Conservation (phyloP, 1,139 yeast species). For the Saccharomyces hybrid region DNA sequence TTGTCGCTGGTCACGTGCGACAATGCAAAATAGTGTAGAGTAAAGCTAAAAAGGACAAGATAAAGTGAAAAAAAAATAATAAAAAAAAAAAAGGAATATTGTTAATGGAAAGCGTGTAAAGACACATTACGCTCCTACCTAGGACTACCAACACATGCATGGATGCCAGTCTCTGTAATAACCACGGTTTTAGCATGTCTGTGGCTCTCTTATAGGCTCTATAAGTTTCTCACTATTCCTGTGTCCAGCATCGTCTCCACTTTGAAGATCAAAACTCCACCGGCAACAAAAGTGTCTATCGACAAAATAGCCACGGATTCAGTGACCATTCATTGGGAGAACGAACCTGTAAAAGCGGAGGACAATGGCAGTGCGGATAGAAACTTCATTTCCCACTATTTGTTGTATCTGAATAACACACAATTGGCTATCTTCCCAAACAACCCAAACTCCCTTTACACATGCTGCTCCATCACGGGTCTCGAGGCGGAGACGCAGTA, state of each 20-base stretch:
- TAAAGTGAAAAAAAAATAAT: neutral
- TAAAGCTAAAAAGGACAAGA: neutral
- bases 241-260: constrained; percentile 42
- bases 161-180: neutral
- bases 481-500: constrained; percentile 43
- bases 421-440: constrained; percentile 29
- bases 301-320: constrained; percentile 45
- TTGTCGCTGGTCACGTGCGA: neutral
- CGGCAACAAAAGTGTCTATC: constrained; percentile 48
- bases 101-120: neutral
- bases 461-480: constrained; percentile 40
- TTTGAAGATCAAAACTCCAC: constrained; percentile 50
- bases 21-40: neutral
- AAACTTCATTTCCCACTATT: constrained; percentile 21
- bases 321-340: constrained; percentile 54
- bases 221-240: constrained; percentile 36
- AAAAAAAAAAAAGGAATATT: neutral
- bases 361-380: neutral
- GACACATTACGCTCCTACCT: neutral
- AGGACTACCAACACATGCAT: constrained; percentile 1
- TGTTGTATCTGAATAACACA: constrained; percentile 26
- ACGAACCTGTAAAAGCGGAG: constrained; percentile 19
- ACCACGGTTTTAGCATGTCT: constrained; percentile 12
- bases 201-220: constrained; percentile 27
- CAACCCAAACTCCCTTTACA: constrained; percentile 24